Conservation (phyloP, 2,329 filamentous ascomycete species). For the Cephalotrichum gorgonifer region DNA sequence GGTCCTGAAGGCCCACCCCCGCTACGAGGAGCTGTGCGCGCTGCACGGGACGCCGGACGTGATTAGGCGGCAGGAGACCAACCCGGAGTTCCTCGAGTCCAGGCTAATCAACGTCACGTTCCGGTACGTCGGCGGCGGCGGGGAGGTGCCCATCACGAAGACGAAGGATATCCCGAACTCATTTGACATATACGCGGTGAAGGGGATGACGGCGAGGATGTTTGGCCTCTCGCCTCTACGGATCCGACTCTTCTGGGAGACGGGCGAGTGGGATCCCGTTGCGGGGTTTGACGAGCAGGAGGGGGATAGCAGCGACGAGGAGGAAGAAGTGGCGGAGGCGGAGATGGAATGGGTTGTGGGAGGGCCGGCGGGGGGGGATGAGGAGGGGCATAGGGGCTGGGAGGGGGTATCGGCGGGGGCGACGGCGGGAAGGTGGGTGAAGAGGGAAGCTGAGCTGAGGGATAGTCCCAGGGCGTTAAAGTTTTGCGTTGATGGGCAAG, state of each 20-base stretch:
- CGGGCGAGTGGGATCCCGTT: slow-evolving; percentile 80
- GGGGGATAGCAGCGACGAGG: slow-evolving; percentile 41
- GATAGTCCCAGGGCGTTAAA: slow-evolving; percentile 75
- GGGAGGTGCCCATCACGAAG: slow-evolving; percentile 14
- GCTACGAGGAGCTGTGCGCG: slow-evolving; percentile 64
- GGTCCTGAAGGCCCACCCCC: slow-evolving; percentile 55
- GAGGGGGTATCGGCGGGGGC: slow-evolving; percentile 14
- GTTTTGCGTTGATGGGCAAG: slow-evolving; percentile 67
- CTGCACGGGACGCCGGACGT: slow-evolving; percentile 64
- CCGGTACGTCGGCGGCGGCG: slow-evolving; percentile 11
- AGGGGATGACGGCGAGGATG: slow-evolving; percentile 64
- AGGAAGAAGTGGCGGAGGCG: slow-evolving; percentile 28
- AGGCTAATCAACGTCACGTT: slow-evolving; percentile 60
- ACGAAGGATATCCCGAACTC: slow-evolving; percentile 56
- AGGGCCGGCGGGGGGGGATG: slow-evolving; percentile 11
- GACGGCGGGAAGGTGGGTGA: slow-evolving; percentile 52
- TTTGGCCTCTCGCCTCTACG: slow-evolving; percentile 55
- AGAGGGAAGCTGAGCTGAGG: slow-evolving; percentile 68
- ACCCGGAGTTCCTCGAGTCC: slow-evolving; percentile 75
- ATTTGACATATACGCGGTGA: slow-evolving; percentile 71
- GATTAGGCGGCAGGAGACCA: slow-evolving; percentile 43
- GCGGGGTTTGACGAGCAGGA: slow-evolving; percentile 50
- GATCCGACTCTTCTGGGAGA: slow-evolving; percentile 72
- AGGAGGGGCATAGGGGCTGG: slow-evolving; percentile 12
- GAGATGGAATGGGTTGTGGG: slow-evolving; percentile 15